Base-by-base conservation (phyloP, 352 stramenopile genomes). In the Phytophthora hybrid region DNA sequence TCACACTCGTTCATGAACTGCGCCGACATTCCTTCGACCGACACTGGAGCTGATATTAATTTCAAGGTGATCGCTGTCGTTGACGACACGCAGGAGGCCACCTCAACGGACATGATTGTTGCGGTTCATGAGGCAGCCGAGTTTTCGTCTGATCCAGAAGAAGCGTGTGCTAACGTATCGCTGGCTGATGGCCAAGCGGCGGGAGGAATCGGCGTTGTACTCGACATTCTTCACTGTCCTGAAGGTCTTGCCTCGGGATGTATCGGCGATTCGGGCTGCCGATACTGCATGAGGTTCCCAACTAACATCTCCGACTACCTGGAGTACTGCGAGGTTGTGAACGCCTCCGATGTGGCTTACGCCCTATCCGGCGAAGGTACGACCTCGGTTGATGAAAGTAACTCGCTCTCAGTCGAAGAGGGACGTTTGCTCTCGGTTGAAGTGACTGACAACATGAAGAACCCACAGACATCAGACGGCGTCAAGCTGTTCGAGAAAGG, bases 201-300 rank as follows among this genome's bases (percentile, higher is more conserved):
- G 32, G 75, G 75, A 61, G 75, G 75, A 7, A 66, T 81, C 13
- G 66, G 66, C 9, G 66, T 79, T 16, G 73, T 78, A 5, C 73
- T 79, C 18, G 75, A 81, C 34, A 75, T 63, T 19, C 52, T 31
- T 23, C 52, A 79, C 41, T 81, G 75, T 16, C 71, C 75, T 5
- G 54, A 71, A 18, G 75, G 75, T 10, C 58, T 73, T 4, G 61
- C 71, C 23, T 57, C 75, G 0, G 75, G 75, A 26, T 81, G 75
- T 29, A 69, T 81, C 14, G 69, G 68, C 11, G 62, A 63, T 44
- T 31, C 41, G 29, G 75, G 75, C 16, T 81, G 75, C 49, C 63
- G 74, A 31, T 77, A 77, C 55, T 81, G 75, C 63, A 79, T 77
- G 67, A 68, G 74, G 39, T 77, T 79, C 51, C 63, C 69, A 41